Conservation (phyloP, 164 flowering plant genomes). For the Brasenia schreberi region DNA sequence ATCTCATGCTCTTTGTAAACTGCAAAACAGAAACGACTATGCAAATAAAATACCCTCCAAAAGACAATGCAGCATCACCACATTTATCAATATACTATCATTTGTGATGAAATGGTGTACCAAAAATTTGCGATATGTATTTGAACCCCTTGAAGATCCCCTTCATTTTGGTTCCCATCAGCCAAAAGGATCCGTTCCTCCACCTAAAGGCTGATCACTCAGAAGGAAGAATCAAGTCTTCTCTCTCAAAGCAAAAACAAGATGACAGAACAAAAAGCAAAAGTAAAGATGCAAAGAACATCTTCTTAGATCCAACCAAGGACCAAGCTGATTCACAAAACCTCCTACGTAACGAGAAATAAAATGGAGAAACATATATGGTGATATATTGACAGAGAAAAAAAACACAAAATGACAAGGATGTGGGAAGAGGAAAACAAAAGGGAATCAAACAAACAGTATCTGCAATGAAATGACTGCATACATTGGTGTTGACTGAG, state of each 20-base stretch:
- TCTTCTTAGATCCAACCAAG: not conserved
- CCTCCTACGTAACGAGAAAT: not conserved
- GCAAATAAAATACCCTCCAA: conserved; percentile 2
- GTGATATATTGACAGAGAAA: not conserved
- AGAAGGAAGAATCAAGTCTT: not conserved
- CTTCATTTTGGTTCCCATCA: conserved; percentile 44
- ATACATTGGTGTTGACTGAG: not conserved
- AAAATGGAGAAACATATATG: not conserved
- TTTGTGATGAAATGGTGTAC: conserved; percentile 15
- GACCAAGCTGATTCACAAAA: not conserved
- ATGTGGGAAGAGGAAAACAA: not conserved
- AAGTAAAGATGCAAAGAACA: not conserved
- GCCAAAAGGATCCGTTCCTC: not conserved
- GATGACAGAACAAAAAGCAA: too few species aligned
- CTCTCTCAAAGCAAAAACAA: too few species aligned
- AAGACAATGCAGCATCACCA: not conserved
- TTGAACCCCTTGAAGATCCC: conserved; percentile 58
- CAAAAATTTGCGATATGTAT: conserved; percentile 48
- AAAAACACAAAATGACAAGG: not conserved
- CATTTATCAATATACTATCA: not conserved
- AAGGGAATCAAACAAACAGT: not conserved
- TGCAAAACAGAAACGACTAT: conserved; percentile 12
- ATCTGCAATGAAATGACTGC: not conserved
- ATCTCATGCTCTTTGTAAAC: conserved; percentile 56
- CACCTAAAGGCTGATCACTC: not conserved